Evolutionary conservation across 257 asterid species (phyloP), one percentile per base, ranked within the genome.

Genomic region (Penstemon davidsonii): DNA sequence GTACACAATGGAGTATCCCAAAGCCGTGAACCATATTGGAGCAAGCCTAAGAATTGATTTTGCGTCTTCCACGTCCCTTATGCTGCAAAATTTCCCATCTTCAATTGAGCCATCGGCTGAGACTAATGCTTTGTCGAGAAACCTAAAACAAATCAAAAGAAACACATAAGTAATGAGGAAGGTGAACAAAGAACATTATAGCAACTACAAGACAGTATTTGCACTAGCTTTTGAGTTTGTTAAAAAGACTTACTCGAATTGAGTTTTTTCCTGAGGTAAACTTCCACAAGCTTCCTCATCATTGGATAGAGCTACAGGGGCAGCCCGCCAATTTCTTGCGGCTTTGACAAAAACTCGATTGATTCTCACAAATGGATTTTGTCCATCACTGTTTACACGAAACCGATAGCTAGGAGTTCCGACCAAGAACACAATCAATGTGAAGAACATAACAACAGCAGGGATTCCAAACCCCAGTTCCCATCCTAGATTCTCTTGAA

Each of bases 1-100:
- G 19, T 8, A 74, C 5, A 78, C 78, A 39, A 86, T 38, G 5
- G 73, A 82, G 40, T 68, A 86, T n/a, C 76, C 84, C 49, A 86
- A 66, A 68, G 80, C 77, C 2, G 85, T 55, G 1, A 49, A 61
- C 89, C 92, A 86, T 60, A 86, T 78, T 0, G 87, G 92, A 51
- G 67, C 60, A 11, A 85, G 80, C 45, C 82, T 54, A 4, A 76
- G 75, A 50, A 86, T 46, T 5, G 68, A 69, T 45, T 74, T 81
- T 40, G 79, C 75, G 1, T 79, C 84, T 56, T 76, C 78, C 13
- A 67, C 33, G 41, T 81, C 84, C 4, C 50, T 10, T 3, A 69
- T 36, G n/a, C 62, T 74, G 12, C 74, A 67, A 3, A 64, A 61
- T 25, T 67, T 59, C 19, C 61, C 66, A 4, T 75, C 60, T 47